These are phyloP conservation scores for Fusarium ambrosium DNA, from an alignment of 2,329 filamentous ascomycete genomes.

Conservation along the genomic window DNA sequence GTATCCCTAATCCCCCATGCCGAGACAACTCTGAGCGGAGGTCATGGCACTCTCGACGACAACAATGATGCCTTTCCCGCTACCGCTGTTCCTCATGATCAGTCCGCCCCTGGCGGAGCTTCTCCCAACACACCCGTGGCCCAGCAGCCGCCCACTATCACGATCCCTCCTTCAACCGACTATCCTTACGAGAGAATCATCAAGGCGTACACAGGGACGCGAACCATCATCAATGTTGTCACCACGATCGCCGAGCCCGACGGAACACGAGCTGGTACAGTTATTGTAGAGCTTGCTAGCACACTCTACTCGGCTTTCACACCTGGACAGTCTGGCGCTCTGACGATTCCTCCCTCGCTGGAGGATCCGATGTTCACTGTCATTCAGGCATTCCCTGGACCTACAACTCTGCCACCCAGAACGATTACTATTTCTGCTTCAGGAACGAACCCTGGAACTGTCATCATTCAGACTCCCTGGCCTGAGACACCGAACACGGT, in stretches of 20 bases:
- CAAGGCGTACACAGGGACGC: constrained; percentile 31
- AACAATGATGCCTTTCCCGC: constrained; percentile 21
- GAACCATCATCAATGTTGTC: constrained; percentile 30
- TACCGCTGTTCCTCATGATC: neutral
- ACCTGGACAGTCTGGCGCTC: constrained; percentile 30
- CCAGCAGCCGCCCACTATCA: constrained; percentile 17
- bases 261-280: constrained; percentile 32
- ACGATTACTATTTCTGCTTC: constrained; percentile 32
- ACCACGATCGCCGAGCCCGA: constrained; percentile 34
- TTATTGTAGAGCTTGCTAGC: constrained; percentile 32
- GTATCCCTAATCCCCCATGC: neutral
- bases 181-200: constrained; percentile 37
- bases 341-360: constrained; percentile 33
- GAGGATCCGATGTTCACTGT: constrained; percentile 32
- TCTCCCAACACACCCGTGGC: neutral
- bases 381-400: constrained; percentile 31
- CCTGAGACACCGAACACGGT: constrained; percentile 24
- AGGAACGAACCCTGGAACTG: constrained; percentile 30
- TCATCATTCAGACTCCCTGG: constrained; percentile 39
- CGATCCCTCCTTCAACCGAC: constrained; percentile 26
- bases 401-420: constrained; percentile 16
- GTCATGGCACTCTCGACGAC: constrained; percentile 8
- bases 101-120: neutral
- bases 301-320: constrained; percentile 31
- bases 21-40: constrained; percentile 6